Percentiles rank a stretch among this genome's conserved stretches.
These are phyloP conservation scores for Zygoascus sp. DNA, from an alignment of 1,139 yeast species.

Conservation along the genomic window DNA sequence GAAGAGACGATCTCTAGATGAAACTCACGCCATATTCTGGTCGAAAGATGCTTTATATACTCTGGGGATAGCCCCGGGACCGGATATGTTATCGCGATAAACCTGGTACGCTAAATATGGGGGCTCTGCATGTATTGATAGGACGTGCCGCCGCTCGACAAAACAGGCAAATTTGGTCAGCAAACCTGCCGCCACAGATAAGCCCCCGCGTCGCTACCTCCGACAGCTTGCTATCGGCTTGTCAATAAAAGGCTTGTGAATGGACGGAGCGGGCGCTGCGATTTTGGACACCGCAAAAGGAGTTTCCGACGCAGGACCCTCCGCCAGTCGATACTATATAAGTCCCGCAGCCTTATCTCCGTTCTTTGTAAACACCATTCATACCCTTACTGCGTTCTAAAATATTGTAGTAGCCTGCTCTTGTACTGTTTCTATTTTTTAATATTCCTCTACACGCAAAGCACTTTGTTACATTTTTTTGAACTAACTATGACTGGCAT, in stretches of 20 bases:
- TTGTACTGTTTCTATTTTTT: too few relatives aligned
- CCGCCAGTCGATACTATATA: neutral
- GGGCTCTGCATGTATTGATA: neutral
- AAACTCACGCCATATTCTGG: neutral
- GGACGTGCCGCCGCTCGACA: neutral
- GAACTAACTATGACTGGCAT: neutral
- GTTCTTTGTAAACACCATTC: neutral
- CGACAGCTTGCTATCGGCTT: neutral
- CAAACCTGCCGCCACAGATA: neutral
- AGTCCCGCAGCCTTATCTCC: neutral
- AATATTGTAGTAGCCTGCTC: too few relatives aligned
- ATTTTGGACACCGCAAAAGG: neutral
- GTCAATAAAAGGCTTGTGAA: neutral
- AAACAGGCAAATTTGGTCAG: neutral
- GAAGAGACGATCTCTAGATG: neutral
- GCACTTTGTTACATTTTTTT: too few relatives aligned
- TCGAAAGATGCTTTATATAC: neutral
- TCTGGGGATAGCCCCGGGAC: neutral
- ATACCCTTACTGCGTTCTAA: neutral
- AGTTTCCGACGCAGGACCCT: neutral
- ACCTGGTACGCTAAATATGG: neutral
- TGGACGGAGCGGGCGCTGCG: neutral
- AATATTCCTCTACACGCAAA: too few relatives aligned
- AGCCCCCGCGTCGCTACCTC: neutral
- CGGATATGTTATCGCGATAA: constrained; percentile 2